Conservation (phyloP, 108 stramenopile genomes). For the Stephanodiscus triporus region DNA sequence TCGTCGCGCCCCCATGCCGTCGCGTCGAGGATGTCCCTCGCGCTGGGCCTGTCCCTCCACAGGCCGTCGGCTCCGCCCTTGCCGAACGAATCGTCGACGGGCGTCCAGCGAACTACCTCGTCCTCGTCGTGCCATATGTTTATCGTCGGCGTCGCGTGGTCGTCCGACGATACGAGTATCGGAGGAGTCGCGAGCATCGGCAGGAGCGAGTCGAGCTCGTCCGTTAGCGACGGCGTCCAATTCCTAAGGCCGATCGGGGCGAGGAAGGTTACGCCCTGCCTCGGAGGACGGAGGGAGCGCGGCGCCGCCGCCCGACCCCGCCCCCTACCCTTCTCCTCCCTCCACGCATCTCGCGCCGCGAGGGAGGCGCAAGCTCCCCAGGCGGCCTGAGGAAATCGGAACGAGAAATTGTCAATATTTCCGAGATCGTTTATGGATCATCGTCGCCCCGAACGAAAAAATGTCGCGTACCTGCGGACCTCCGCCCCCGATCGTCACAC, state of each 20-base stretch:
- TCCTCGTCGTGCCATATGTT: conserved; percentile 63
- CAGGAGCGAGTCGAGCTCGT: conserved; percentile 23
- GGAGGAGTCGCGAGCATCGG: conserved; percentile 30
- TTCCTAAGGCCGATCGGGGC: conserved; percentile 49
- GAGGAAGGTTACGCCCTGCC: conserved; percentile 47
- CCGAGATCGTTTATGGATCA: no score
- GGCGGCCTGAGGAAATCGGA: no score
- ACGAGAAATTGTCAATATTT: no score
- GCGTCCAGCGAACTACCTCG: conserved; percentile 52
- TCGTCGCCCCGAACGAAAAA: no score
- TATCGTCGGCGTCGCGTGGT: conserved; percentile 59
- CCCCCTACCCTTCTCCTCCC: no score
- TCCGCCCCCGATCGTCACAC: no score
- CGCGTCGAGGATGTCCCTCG: conserved; percentile 37
- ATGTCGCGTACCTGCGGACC: no score
- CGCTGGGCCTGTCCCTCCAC: conserved; percentile 54
- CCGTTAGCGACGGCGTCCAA: conserved; percentile 37
- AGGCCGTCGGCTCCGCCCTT: conserved; percentile 53
- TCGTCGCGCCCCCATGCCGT: not conserved
- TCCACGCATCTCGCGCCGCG: no score
- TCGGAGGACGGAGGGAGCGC: no score
- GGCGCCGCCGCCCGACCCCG: no score
- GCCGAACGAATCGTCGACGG: conserved; percentile 62
- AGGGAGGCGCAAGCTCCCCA: no score
- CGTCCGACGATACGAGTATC: conserved; percentile 29